Base-by-base conservation (phyloP, 73 alveolate genomes). In the Paramecium sonneborni region DNA sequence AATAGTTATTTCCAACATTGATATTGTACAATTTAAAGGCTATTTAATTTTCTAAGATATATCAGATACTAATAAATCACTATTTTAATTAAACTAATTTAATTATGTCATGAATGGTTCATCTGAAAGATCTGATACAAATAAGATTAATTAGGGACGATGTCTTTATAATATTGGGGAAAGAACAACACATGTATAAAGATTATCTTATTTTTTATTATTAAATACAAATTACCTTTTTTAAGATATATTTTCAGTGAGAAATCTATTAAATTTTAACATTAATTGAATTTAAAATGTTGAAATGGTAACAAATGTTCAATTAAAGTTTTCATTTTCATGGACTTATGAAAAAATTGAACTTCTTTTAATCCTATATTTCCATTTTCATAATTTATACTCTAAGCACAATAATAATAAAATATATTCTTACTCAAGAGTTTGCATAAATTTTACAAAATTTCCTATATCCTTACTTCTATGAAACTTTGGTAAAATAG, bases 1-100 rank as follows among this genome's bases (percentile, higher is more conserved):
- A 72, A 72, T 72, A 3, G 86, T 38, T 10, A 72, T 72, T 37
- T 72, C 86, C 23, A 72, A 72, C 86, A 72, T 72, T 35, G 86
- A 72, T 5, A 72, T 72, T 1, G 86, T 72, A 20, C 86, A 72
- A 72, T 72, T 72, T 38, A 72, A 37, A 37, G 86, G 86, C 20
- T 72, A 37, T n/a, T 72, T 72, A 37, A 72, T 72, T 10, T 72
- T 72, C 26, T 72, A 72, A 5, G 86, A 72, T 21, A 72, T 72
- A 72, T 72, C 86, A 32, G 86, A 72, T 10, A 72, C 24, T 14
- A 72, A 34, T 72, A 12, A 32, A 72, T 72, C 86, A 37, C 55
- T 72, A 37, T 72, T 72, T 37, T 72, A 6, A 37, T 32, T 35
- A 21, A 9, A 72, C 12, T 72, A 35, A 72, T 32, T 38, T 18